phyloP scores from a whole-genome alignment of 345 rosid species.

The Ceriops decandra region DNA sequence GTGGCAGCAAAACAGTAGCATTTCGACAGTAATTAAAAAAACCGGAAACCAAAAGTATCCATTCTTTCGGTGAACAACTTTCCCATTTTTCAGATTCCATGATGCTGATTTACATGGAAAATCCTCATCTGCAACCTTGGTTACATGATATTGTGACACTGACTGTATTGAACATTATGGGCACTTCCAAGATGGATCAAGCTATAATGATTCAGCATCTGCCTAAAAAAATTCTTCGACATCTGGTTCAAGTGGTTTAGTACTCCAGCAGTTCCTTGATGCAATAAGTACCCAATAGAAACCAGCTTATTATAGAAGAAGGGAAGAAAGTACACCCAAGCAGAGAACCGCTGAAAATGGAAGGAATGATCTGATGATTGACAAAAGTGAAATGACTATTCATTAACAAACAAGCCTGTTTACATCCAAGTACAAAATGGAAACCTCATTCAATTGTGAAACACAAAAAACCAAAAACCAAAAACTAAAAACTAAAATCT shows the following conservation, averaged over 20 bases:
- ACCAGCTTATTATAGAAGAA: constrained; percentile 65
- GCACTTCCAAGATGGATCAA: constrained; percentile 14
- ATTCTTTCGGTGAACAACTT: constrained; percentile 7
- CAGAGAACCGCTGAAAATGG: constrained; percentile 57
- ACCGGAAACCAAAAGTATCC: not conserved
- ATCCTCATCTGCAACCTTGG: constrained; percentile 3
- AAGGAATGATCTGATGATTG: constrained; percentile 58
- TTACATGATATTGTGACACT: not conserved
- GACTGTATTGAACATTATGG: constrained; percentile 9
- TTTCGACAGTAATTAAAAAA: not conserved
- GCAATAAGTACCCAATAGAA: constrained; percentile 59
- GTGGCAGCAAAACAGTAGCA: not conserved
- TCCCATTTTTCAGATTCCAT: constrained; percentile 7
- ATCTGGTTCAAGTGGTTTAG: constrained; percentile 23
- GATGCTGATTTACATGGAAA: not conserved
- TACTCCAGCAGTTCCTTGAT: constrained; percentile 48
- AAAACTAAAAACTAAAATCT: too few relatives aligned
- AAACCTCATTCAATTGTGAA: too few relatives aligned
- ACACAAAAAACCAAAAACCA: too few relatives aligned
- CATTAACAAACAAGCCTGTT: too few relatives aligned
- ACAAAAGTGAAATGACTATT: too few relatives aligned
- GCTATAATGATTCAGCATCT: not conserved
- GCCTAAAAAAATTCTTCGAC: too few relatives aligned
- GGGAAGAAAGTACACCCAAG: constrained; percentile 44
- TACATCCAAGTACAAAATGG: too few relatives aligned